A percentile compares a stretch with the other conserved stretches of the same genome.
Evolutionary conservation across 306 rosid genomes (phyloP).

Genomic region (Begonia peltatifolia): DNA sequence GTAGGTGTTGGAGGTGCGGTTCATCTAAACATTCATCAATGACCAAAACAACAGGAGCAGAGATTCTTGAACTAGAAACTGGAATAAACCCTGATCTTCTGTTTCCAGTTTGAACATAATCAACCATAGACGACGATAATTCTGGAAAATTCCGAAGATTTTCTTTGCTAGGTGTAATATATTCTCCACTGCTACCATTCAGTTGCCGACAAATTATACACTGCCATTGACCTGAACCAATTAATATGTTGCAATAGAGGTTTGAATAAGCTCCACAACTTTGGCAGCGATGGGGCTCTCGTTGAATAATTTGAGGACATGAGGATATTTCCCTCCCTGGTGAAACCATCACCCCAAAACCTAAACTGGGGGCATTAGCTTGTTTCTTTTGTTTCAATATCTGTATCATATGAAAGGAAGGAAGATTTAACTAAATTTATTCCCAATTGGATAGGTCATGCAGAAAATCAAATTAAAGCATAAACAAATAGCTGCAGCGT

Average conservation of each 20-base stretch:
- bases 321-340: constrained; percentile 79
- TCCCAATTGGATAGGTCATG: too few species aligned
- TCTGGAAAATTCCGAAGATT: constrained; percentile 76
- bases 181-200: constrained; percentile 84
- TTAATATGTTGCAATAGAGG: constrained; percentile 60
- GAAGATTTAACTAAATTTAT: constrained; percentile 1
- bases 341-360: constrained; percentile 91
- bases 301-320: constrained; percentile 75
- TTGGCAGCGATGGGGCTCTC: constrained; percentile 89
- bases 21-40: constrained; percentile 92
- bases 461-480: too few species aligned
- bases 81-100: constrained; percentile 93
- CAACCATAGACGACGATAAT: constrained; percentile 71
- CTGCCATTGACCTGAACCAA: constrained; percentile 99
- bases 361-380: constrained; percentile 87
- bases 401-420: constrained; percentile 22
- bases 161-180: constrained; percentile 59
- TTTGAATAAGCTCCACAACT: constrained; percentile 95
- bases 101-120: constrained; percentile 79
- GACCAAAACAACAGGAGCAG: constrained; percentile 83
- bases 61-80: constrained; percentile 81
- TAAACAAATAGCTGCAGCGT: too few species aligned
- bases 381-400: constrained; percentile 78
- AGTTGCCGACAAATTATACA: constrained; percentile 79
- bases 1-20: constrained; percentile 81